Conservation (phyloP, 768 basidiomycete genomes). For the Trametes sanguinea region DNA sequence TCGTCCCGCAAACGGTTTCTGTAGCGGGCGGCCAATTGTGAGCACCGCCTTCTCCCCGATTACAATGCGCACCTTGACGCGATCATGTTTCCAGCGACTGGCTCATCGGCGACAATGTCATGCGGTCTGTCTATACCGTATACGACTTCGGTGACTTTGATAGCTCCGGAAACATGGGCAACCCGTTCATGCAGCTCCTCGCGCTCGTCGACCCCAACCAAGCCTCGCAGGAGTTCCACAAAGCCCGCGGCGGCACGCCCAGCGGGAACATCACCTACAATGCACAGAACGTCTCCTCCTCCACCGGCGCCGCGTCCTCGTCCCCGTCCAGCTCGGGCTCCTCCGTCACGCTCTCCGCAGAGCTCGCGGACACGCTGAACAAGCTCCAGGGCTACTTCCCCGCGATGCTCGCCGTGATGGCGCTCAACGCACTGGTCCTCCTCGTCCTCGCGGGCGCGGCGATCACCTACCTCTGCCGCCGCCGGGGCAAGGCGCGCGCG, state of each 20-base stretch:
- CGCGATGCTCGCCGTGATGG: slow-evolving; percentile 73
- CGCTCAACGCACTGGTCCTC: slow-evolving; percentile 73
- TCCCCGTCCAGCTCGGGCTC: slow-evolving; percentile 35
- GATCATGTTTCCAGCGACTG: slow-evolving; percentile 57
- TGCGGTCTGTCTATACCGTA: slow-evolving; percentile 79
- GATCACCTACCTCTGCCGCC: slow-evolving; percentile 54
- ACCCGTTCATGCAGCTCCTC: slow-evolving; percentile 78
- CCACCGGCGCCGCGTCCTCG: slow-evolving; percentile 33
- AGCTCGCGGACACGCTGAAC: slow-evolving; percentile 60
- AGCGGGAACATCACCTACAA: slow-evolving; percentile 70
- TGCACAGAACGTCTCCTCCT: slow-evolving; percentile 41
- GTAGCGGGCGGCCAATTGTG: slow-evolving; percentile 70
- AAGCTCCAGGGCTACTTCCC: slow-evolving; percentile 68
- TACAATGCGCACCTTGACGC: background rate
- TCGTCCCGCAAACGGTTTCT: slow-evolving; percentile 62
- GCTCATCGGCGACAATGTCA: slow-evolving; percentile 80
- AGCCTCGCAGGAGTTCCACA: slow-evolving; percentile 73
- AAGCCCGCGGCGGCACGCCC: slow-evolving; percentile 63
- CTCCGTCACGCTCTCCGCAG: slow-evolving; percentile 55
- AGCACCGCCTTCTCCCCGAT: slow-evolving; percentile 26
- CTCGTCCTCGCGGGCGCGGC: slow-evolving; percentile 57
- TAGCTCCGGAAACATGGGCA: slow-evolving; percentile 60
- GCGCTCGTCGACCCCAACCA: slow-evolving; percentile 66
- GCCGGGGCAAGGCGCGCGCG: slow-evolving; percentile 34
- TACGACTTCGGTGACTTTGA: slow-evolving; percentile 87